Evolutionary conservation across 2,329 filamentous ascomycete species (phyloP), one percentile per base, ranked within the genome.

Genomic region (Dothideomycetidae sp.): DNA sequence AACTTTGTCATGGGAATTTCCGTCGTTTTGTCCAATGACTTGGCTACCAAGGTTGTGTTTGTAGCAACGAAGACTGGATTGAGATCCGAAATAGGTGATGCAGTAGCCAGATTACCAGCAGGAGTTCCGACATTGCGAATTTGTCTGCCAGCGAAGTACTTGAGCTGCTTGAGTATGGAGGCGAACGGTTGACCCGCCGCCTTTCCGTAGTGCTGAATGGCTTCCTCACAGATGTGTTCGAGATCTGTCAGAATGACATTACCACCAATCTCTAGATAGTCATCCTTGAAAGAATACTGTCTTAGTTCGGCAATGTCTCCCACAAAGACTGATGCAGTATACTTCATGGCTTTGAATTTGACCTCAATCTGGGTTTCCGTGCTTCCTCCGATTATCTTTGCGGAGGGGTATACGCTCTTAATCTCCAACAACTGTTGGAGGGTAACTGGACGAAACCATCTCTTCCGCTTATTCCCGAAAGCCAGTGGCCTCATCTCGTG

Each of bases 291-390:
- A 3, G 66, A 68, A 53, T 83, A 96, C 47, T 86, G 79, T 10
- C 84, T 71, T 41, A 98, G 63, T 59, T 96, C 90, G 1, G 82
- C 66, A 41, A 98, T 93, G 51, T 98, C 90, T 9, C 88, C 86
- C 7, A 96, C 81, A 47, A 80, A 96, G 0, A 98, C 81, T 0
- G 86, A 94, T 1, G 82, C 75, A 3, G 79, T 78, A 54, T 96
- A 96, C 49, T 85, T 73, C 66, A 93, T 73, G 1, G 79, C 84
- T 63, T 96, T 96, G 71, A 98, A 96, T 60, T 93, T 94, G 62
- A 92, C 81, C 60, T 98, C 90, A 43, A 98, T 96, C 59, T 96
- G 90, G 0, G 88, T 96, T 58, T 98, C 90, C 2, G 86, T 93
- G 55, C 85, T 93, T 43, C 90, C 90, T 34, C 85, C 88, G 43